Base-by-base conservation (phyloP, 2,329 filamentous ascomycete species). In the Bisporella sp. region DNA sequence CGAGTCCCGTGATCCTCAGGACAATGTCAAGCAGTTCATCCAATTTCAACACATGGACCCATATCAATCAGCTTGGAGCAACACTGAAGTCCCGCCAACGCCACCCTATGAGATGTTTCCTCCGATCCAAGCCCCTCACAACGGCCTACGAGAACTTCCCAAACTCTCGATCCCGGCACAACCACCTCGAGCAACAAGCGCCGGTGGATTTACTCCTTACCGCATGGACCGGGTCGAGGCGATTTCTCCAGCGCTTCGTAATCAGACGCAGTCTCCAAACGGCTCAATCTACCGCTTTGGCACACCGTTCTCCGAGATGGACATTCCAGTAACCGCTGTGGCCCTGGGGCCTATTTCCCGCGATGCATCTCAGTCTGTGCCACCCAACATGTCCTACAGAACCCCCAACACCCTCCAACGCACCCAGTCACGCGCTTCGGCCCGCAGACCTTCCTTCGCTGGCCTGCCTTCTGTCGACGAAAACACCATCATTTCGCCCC, bases 1-100 rank as follows among this genome's bases (percentile, higher is more conserved):
- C 32, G 77, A 86, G 63, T 73, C 75, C 13, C 79, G 86, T 48
- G 90, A 96, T 63, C 87, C 91, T 5, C 91, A 95, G 67, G 91
- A 96, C 69, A 95, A 92, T 60, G 89, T 97, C 35, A 84, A 88
- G 63, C 89, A 95, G 58, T 97, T 96, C 69, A 78, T 97, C 48
- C 81, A 81, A 63, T 91, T 96, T 66, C 92, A 97, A 66, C 84
- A 87, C 66, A 64, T 80, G 52, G 71, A 78, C 46, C 76, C 79
- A 49, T 46, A 51, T 8, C 50, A 59, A 12, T 49, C 48, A 45
- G 46, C 47, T 28, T 64, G 59, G 66, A 62, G 68, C 29, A 21
- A 21, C 21, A 72, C 72, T 54, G 78, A 84, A 48, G 77, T 86
- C n/a, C 80, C 82, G 6, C 79, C 79, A 6, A 84, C 84, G 6